Evolutionary conservation across 768 basidiomycete species (phyloP).

Genomic region (Lactarius evosmus): DNA sequence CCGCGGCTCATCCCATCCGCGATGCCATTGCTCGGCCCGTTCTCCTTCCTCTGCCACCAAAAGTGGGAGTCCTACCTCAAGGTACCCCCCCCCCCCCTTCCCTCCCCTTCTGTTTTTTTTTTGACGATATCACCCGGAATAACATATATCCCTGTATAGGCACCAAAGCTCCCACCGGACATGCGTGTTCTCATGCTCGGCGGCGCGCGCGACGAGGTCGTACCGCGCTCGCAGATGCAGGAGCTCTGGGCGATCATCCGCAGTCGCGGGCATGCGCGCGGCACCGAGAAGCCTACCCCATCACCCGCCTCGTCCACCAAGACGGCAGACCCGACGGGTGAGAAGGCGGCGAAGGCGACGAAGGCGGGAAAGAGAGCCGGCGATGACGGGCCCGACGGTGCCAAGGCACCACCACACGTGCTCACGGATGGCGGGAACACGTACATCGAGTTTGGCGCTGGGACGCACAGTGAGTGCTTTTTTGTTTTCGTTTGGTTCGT

Average conservation of each 20-base stretch:
- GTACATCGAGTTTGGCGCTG: constrained; percentile 32
- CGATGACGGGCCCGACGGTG: background rate
- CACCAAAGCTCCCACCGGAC: constrained; percentile 51
- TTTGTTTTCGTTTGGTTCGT: background rate
- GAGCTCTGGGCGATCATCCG: constrained; percentile 62
- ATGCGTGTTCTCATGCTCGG: constrained; percentile 82
- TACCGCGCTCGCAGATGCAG: constrained; percentile 74
- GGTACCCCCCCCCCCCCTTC: constrained; percentile 38
- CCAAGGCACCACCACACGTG: constrained; percentile 14
- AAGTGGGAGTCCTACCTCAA: constrained; percentile 81
- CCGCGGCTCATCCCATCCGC: constrained; percentile 77
- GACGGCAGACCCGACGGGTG: background rate
- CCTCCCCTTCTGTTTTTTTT: constrained; percentile 27
- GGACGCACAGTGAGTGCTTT: constrained; percentile 32
- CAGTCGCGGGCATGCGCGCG: constrained; percentile 20
- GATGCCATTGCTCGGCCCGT: constrained; percentile 66
- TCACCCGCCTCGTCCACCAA: background rate
- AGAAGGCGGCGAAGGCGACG: background rate
- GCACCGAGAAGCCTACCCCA: background rate
- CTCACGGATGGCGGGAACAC: constrained; percentile 26
- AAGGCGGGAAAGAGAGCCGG: constrained; percentile 14
- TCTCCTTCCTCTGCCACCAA: constrained; percentile 80
- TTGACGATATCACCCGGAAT: too few relatives aligned
- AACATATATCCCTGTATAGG: constrained; percentile 26
- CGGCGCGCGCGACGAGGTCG: constrained; percentile 67